phyloP scores from a whole-genome alignment of 2,329 filamentous ascomycete species.

The Lachnellula willkommii region DNA sequence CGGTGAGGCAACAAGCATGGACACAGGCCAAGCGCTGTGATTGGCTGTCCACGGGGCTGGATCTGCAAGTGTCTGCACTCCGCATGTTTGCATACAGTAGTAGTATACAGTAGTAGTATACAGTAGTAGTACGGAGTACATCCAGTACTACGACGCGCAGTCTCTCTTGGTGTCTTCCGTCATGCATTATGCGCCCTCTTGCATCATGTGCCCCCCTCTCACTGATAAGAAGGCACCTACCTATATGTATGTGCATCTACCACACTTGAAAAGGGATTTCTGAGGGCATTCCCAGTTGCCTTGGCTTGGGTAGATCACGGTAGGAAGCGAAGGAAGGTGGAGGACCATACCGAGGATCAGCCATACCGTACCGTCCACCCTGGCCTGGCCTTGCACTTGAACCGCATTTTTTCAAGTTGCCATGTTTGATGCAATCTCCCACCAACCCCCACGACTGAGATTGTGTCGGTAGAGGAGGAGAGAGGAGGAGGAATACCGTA shows the following conservation, averaged over 20 bases:
- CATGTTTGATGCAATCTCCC: constrained; percentile 1
- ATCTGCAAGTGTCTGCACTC: constrained; percentile 9
- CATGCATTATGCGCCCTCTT: background rate
- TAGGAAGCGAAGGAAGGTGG: background rate
- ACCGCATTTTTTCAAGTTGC: background rate
- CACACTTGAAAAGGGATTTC: background rate
- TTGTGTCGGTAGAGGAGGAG: constrained; percentile 7
- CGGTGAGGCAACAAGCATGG: background rate
- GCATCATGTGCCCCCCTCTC: constrained; percentile 1
- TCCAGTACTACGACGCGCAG: background rate
- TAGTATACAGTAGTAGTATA: too few relatives aligned
- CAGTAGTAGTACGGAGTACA: too few relatives aligned
- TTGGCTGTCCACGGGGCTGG: background rate
- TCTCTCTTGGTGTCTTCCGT: background rate
- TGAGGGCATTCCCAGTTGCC: constrained; percentile 16
- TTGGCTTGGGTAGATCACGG: background rate
- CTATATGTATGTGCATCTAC: background rate
- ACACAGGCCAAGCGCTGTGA: background rate
- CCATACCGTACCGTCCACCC: too few relatives aligned
- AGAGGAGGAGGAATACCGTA: constrained; percentile 2
- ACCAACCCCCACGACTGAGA: constrained; percentile 1
- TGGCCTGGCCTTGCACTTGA: too few relatives aligned
- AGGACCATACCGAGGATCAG: background rate
- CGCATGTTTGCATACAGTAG: constrained; percentile 6
- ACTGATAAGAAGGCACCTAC: constrained; percentile 2